Evolutionary conservation across 331 rosid genomes (phyloP).

Genomic region (Dryas integrifolia): DNA sequence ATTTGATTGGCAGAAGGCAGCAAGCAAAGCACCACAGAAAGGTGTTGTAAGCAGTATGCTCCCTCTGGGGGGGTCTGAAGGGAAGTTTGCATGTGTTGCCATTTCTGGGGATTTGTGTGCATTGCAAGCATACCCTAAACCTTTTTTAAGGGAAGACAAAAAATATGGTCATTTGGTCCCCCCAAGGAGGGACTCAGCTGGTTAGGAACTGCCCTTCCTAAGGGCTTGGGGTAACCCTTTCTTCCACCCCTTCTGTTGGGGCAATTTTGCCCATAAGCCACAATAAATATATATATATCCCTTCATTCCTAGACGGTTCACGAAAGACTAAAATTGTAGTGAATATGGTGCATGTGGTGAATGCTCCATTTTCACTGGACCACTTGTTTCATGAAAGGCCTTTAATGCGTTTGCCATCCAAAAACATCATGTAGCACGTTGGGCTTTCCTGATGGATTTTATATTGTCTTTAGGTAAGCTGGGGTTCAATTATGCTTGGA

Average conservation of each 20-base stretch:
- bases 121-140: background rate
- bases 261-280: background rate
- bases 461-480: background rate
- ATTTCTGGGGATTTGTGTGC: background rate
- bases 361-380: conserved; percentile 27
- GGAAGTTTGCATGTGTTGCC: background rate
- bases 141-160: background rate
- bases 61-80: background rate
- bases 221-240: background rate
- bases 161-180: background rate
- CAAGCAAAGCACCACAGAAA: conserved; percentile 5
- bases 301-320: too few relatives aligned
- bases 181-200: background rate
- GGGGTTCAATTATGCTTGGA: background rate
- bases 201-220: background rate
- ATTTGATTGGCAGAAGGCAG: background rate
- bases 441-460: conserved; percentile 20
- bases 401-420: conserved; percentile 5
- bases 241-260: background rate
- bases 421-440: conserved; percentile 24
- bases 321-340: too few relatives aligned
- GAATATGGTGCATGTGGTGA: background rate
- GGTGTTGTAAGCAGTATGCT: background rate
- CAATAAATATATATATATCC: background rate
- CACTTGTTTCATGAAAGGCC: background rate